Base-by-base conservation (phyloP, 2,329 filamentous ascomycete species). In the Epichloe festucae region DNA sequence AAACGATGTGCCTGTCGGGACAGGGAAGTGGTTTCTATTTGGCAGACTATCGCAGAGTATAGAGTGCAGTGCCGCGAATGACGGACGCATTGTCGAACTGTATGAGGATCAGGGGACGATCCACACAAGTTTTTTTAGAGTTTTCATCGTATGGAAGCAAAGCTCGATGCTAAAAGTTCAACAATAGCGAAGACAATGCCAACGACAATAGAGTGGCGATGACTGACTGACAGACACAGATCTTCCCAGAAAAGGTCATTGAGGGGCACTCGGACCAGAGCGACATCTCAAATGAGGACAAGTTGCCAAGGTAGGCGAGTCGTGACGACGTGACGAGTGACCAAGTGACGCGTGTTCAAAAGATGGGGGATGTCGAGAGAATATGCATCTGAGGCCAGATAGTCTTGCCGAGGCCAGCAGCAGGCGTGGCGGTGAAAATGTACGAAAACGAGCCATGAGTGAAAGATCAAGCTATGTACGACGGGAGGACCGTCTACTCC, bases 151-250 rank as follows among this genome's bases (percentile, higher is more conserved):
- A 7, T 5, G 14, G 36, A 39, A 43, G 46, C 38, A 40, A 48
- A 40, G 34, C 5, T 27, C 14, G 23, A 34, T 31, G 21, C 41
- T 14, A 12, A 17, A 5, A 35, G 8, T 3, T 27, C 23, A 19
- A 50, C 52, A 50, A 53, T 50, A 47, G 52, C 48, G 44, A 23
- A 39, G 48, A 51, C 52, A 48, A 53, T 53, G 14, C 36, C 39
- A 48, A 41, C 17, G 23, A 53, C 48, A 51, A 51, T 53, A 48
- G 31, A 34, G 36, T 14, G 12, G 38, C 17, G 8, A 31, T 35
- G 47, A 42, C 39, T 35, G 47, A 42, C 39, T 38, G n/a, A 48
- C 19, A 6, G 50, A 19, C 42, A 31, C 42, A 31, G 31, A 31
- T 7, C 27, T n/a, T 19, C 23, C 4, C 34, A 19, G 21, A 19